Conservation (phyloP, 129 eudicot species). For the Helianthus tuberosus region DNA sequence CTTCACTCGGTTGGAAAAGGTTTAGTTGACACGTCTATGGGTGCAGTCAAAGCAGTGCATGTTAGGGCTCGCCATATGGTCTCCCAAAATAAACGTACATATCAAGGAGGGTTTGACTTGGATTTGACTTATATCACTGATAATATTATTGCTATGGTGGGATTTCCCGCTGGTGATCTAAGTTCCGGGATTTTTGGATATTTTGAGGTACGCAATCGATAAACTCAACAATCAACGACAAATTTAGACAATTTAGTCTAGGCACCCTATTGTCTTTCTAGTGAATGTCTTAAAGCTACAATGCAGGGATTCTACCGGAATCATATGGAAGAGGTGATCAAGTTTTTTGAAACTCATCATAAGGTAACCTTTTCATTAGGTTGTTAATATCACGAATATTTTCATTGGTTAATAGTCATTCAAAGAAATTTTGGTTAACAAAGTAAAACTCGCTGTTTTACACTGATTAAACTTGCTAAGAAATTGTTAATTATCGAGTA, state of each 20-base stretch:
- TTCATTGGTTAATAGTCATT: not conserved
- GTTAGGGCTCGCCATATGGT: constrained; percentile 93
- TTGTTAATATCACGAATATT: constrained; percentile 9
- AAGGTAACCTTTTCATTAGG: constrained; percentile 49
- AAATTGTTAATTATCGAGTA: not conserved
- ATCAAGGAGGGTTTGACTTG: constrained; percentile 97
- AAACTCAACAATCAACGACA: constrained; percentile 21
- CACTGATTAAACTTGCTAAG: constrained; percentile 5
- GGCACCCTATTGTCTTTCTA: constrained; percentile 16
- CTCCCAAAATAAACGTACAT: constrained; percentile 95
- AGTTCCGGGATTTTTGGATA: constrained; percentile 95
- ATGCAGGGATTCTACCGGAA: constrained; percentile 92
- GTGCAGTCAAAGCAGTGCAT: constrained; percentile 96
- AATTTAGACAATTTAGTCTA: constrained; percentile 2
- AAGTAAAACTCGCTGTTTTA: not conserved
- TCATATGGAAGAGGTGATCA: constrained; percentile 99
- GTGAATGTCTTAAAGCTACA: constrained; percentile 32
- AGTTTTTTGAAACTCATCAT: constrained; percentile 90
- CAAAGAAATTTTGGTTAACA: not conserved
- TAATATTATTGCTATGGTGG: constrained; percentile 97
- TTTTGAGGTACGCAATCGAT: constrained; percentile 66
- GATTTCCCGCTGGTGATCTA: constrained; percentile 97
- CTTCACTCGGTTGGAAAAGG: constrained; percentile 79
- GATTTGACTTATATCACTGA: constrained; percentile 97
- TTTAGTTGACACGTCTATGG: constrained; percentile 81